phyloP scores from a whole-genome alignment of 2,329 filamentous ascomycete genomes.

The Trichophaea hybrida region DNA sequence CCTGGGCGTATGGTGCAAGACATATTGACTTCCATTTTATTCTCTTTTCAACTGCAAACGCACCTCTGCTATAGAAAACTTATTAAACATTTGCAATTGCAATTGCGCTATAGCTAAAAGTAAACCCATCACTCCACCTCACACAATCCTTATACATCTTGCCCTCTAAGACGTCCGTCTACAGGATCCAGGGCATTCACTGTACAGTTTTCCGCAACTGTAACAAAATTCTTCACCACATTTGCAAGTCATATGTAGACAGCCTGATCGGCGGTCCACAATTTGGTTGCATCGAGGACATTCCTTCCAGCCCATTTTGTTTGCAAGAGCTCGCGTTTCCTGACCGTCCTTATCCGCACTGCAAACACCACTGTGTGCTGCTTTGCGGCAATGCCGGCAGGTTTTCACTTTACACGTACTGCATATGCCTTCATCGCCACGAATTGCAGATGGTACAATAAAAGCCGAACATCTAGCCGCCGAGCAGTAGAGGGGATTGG shows the following conservation, averaged over 20 bases:
- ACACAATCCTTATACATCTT: too few species aligned
- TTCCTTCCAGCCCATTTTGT: conserved; percentile 26
- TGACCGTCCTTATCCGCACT: conserved; percentile 25
- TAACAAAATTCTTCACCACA: conserved; percentile 28
- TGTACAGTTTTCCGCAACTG: conserved; percentile 18
- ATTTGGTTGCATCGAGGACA: conserved; percentile 26
- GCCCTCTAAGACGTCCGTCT: background rate
- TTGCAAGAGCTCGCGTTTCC: conserved; percentile 21
- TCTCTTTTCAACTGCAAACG: too few species aligned
- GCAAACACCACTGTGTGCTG: conserved; percentile 26
- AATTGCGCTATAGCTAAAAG: too few species aligned
- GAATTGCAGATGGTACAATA: conserved; percentile 24
- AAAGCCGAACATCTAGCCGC: conserved; percentile 23
- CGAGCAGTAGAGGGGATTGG: conserved; percentile 27
- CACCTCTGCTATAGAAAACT: too few species aligned
- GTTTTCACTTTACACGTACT: conserved; percentile 19
- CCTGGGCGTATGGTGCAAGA: too few species aligned
- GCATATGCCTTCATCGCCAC: conserved; percentile 22
- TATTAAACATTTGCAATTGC: too few species aligned
- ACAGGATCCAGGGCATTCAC: background rate
- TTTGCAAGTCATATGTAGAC: conserved; percentile 29
- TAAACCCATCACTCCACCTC: too few species aligned
- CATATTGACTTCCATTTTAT: too few species aligned
- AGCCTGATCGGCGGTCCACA: conserved; percentile 26
- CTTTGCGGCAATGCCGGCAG: conserved; percentile 24